Evolutionary conservation across 768 basidiomycete species (phyloP).

Genomic region (Exidia glandulosa): DNA sequence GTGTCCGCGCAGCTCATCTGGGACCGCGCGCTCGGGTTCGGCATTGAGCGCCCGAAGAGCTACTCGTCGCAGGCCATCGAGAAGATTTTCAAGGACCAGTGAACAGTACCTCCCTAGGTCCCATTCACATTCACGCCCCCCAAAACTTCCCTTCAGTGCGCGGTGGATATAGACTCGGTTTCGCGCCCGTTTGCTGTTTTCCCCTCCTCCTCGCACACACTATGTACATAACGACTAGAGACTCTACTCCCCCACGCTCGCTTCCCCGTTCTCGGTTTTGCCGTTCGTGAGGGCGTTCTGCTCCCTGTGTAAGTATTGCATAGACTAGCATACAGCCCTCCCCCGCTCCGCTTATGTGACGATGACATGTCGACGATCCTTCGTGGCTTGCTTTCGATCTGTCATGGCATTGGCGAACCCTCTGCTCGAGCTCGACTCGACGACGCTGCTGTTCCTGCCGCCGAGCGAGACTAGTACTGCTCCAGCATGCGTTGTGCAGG

Average conservation of each 20-base stretch:
- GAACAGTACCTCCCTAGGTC: background rate
- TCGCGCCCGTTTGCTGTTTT: too few species aligned
- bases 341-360: background rate
- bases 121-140: background rate
- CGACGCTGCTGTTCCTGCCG: background rate
- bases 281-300: too few species aligned
- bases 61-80: constrained; percentile 74
- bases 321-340: background rate
- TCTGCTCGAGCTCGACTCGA: background rate
- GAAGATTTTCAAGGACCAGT: constrained; percentile 61
- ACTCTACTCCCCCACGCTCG: background rate
- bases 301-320: background rate
- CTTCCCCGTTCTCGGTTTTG: background rate
- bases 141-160: too few species aligned
- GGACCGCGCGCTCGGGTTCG: constrained; percentile 82
- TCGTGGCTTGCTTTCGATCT: background rate
- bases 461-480: background rate
- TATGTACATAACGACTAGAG: background rate
- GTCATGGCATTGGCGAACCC: background rate
- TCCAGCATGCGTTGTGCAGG: background rate
- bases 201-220: too few species aligned
- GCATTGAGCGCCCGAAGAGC: constrained; percentile 85
- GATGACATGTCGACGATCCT: background rate
- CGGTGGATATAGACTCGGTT: too few species aligned
- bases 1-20: constrained; percentile 84